Percentiles rank a stretch among this genome's conserved stretches.
phyloP scores from a whole-genome alignment of 768 basidiomycete species.

The Suillus bovinus region DNA sequence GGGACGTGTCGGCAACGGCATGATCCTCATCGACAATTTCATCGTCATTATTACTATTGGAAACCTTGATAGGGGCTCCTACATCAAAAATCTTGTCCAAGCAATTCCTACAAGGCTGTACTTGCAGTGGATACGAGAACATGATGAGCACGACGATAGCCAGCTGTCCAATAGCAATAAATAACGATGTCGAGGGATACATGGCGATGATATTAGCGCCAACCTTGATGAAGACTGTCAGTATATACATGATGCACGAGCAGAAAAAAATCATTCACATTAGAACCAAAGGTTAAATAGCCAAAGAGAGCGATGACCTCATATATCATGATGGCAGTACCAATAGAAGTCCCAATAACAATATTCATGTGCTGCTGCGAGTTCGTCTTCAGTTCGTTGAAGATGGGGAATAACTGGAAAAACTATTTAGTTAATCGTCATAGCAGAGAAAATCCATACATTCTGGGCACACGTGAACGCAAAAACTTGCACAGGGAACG shows the following conservation, averaged over 20 bases:
- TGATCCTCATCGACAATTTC: constrained; percentile 52
- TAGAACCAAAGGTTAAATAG: constrained; percentile 91
- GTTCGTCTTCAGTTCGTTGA: constrained; percentile 85
- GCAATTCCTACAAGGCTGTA: constrained; percentile 90
- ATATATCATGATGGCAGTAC: constrained; percentile 79
- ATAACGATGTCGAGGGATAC: constrained; percentile 87
- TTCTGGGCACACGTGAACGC: constrained; percentile 94
- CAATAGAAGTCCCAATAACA: constrained; percentile 87
- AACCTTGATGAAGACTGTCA: constrained; percentile 46
- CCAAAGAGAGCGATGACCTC: constrained; percentile 88
- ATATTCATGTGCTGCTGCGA: constrained; percentile 82
- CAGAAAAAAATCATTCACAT: constrained; percentile 42
- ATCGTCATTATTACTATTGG: constrained; percentile 41
- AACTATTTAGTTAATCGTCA: constrained; percentile 8
- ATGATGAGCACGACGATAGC: constrained; percentile 90
- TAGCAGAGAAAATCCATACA: constrained; percentile 43
- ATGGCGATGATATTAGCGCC: constrained; percentile 93
- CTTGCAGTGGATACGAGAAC: constrained; percentile 93
- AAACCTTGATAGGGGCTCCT: constrained; percentile 36
- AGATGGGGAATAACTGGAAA: constrained; percentile 84
- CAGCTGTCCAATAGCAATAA: constrained; percentile 90
- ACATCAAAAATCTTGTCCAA: constrained; percentile 85
- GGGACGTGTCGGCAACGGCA: constrained; percentile 59
- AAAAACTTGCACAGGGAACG: constrained; percentile 92
- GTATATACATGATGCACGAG: constrained; percentile 8